A percentile compares a stretch with the other conserved stretches of the same genome.
These are phyloP conservation scores for Fusarium sp. DNA, from an alignment of 2,329 filamentous ascomycete species.

Conservation along the genomic window DNA sequence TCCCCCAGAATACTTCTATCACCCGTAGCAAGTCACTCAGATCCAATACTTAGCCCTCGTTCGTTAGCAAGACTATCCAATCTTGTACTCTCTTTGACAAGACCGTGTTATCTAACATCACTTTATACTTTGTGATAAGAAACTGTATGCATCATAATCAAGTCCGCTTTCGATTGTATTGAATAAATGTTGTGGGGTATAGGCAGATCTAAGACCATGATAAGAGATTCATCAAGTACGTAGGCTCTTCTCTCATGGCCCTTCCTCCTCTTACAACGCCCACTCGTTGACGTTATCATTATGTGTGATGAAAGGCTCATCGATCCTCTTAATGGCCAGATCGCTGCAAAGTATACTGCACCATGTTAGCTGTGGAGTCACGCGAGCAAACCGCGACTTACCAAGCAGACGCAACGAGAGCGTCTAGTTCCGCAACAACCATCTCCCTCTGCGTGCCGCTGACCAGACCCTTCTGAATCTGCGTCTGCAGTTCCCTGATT, in stretches of 20 bases:
- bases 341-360: conserved; percentile 91
- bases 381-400: conserved; percentile 56
- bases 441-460: conserved; percentile 79
- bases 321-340: conserved; percentile 91
- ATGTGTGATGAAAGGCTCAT: conserved; percentile 86
- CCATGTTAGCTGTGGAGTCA: not conserved
- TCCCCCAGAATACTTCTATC: not conserved
- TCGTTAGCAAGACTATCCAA: not conserved
- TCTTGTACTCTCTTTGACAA: not conserved
- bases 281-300: conserved; percentile 84
- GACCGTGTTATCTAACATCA: not conserved
- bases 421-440: conserved; percentile 89
- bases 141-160: not conserved
- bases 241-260: conserved; percentile 25
- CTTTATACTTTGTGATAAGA: not conserved
- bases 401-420: conserved; percentile 91
- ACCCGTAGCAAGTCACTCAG: not conserved
- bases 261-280: conserved; percentile 65
- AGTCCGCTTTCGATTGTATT: conserved; percentile 20
- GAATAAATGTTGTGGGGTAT: conserved; percentile 42
- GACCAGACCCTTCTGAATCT: conserved; percentile 81
- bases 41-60: not conserved
- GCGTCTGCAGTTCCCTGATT: conserved; percentile 86
- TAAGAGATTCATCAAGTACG: conserved; percentile 29
- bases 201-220: conserved; percentile 46